A percentile compares a stretch with the other conserved stretches of the same genome.
These are phyloP conservation scores for Microbotryomycetes sp. DNA, from an alignment of 1,284 basidiomycete species.

Conservation along the genomic window DNA sequence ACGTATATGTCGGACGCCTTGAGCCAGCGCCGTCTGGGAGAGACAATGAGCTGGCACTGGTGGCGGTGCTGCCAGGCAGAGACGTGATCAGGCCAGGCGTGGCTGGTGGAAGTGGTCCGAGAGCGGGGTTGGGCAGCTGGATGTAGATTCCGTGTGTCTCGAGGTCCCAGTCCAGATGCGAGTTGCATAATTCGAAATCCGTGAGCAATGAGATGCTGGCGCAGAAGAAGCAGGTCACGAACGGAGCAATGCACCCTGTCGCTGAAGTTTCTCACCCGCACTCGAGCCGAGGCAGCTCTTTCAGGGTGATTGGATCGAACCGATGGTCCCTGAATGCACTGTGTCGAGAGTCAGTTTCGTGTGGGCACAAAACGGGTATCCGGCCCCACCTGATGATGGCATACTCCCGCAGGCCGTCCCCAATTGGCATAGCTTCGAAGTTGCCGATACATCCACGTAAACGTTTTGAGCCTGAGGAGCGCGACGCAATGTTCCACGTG, in stretches of 20 bases:
- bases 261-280: conserved; percentile 61
- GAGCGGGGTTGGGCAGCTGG: conserved; percentile 65
- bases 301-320: conserved; percentile 58
- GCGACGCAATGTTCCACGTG: conserved; percentile 73
- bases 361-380: background rate
- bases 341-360: background rate
- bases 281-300: conserved; percentile 70
- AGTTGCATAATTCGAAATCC: conserved; percentile 74
- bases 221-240: no score
- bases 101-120: conserved; percentile 45
- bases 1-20: conserved; percentile 9
- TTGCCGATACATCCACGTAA: conserved; percentile 93
- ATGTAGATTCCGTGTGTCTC: conserved; percentile 90
- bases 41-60: background rate
- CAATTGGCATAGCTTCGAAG: conserved; percentile 70
- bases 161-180: conserved; percentile 86
- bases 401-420: conserved; percentile 75
- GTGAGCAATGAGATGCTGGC: conserved; percentile 81
- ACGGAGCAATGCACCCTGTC: background rate
- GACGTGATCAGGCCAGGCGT: conserved; percentile 48
- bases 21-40: background rate
- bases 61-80: conserved; percentile 6
- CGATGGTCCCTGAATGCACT: conserved; percentile 49
- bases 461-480: conserved; percentile 46
- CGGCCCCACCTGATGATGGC: conserved; percentile 62